Conservation (phyloP, 176 grass and related monocot genomes). For the Cenchrus americanus region DNA sequence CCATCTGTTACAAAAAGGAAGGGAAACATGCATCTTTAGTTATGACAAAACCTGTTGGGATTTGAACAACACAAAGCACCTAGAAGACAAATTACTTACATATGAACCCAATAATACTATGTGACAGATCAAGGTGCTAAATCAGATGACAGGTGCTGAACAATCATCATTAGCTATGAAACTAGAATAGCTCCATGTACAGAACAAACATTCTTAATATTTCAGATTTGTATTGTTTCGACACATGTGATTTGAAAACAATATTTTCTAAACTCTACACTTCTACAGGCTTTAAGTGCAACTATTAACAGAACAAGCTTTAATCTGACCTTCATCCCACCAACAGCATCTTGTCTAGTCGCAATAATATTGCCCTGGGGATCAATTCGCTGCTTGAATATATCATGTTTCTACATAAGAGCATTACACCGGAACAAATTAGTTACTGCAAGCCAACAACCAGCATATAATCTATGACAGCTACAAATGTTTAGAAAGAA, state of each 20-base stretch:
- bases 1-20: slow-evolving; percentile 59
- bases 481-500: slow-evolving; percentile 13
- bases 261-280: slow-evolving; percentile 3
- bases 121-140: not conserved
- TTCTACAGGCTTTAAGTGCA: not conserved
- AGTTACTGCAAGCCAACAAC: not conserved
- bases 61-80: slow-evolving; percentile 13
- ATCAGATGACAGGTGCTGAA: slow-evolving; percentile 21
- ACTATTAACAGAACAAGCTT: slow-evolving; percentile 24
- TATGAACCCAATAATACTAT: not conserved
- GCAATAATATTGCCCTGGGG: slow-evolving; percentile 82
- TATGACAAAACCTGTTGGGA: slow-evolving; percentile 32
- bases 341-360: slow-evolving; percentile 85
- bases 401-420: slow-evolving; percentile 82
- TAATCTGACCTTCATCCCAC: slow-evolving; percentile 78
- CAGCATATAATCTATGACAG: not conserved
- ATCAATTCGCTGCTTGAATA: slow-evolving; percentile 93
- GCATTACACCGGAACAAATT: slow-evolving; percentile 34
- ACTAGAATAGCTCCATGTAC: slow-evolving; percentile 18
- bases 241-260: slow-evolving; percentile 11
- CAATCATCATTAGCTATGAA: slow-evolving; percentile 26
- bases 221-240: slow-evolving; percentile 5
- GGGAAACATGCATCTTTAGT: slow-evolving; percentile 32
- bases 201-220: slow-evolving; percentile 10
- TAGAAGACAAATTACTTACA: slow-evolving; percentile 19